A percentile compares a stretch with the other conserved stretches of the same genome.
phyloP scores from a whole-genome alignment of 106 monocot species.

The Dioscorea dumetorum region DNA sequence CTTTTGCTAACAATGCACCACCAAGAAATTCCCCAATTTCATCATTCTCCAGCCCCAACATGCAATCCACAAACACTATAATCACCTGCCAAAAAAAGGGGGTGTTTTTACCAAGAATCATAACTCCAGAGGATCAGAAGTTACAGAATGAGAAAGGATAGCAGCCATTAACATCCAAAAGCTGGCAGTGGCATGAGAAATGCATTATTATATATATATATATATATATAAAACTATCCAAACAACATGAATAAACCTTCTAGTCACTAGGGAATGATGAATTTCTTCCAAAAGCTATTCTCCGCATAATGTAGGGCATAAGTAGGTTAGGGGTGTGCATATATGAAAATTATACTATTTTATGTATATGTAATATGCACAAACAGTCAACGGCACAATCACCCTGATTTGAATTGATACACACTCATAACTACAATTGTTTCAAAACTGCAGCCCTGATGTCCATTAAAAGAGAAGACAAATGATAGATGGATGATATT shows the following conservation, averaged over 20 bases:
- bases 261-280: neutral
- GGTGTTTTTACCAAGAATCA: neutral
- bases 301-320: neutral
- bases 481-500: neutral
- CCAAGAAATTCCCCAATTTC: slow-evolving; percentile 67
- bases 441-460: no score
- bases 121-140: neutral
- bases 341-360: neutral
- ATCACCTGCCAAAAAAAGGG: slow-evolving; percentile 34
- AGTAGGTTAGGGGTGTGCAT: no score
- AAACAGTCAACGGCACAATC: neutral
- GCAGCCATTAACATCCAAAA: neutral
- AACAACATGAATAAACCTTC: neutral
- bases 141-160: neutral
- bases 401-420: no score
- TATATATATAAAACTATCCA: no score
- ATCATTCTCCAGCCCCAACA: slow-evolving; percentile 56
- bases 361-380: neutral
- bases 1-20: slow-evolving; percentile 43
- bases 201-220: no score
- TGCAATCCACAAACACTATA: slow-evolving; percentile 63
- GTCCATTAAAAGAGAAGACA: neutral
- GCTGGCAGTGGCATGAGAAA: neutral
- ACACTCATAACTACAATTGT: no score
- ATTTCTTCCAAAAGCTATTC: neutral